A percentile compares a stretch with the other conserved stretches of the same genome.
Evolutionary conservation across 345 rosid species (phyloP).

Genomic region (Eucalyptus grandis): DNA sequence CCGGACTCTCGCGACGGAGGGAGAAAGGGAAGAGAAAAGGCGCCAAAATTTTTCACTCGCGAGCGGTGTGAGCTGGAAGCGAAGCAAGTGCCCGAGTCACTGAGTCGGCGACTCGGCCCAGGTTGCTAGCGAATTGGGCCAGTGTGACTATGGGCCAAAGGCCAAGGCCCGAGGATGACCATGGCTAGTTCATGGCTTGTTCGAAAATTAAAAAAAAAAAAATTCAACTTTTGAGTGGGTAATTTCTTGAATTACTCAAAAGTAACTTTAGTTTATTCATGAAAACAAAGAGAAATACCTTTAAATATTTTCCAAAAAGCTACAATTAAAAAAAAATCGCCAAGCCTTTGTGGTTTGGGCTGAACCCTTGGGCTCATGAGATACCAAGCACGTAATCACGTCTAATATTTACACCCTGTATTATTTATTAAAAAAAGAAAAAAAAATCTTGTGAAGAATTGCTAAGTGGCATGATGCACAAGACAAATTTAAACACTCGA

Average conservation of each 20-base stretch:
- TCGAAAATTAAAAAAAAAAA: neutral
- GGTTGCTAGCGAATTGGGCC: neutral
- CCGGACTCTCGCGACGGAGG: neutral
- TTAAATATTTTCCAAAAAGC: too few relatives aligned
- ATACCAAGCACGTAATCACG: accelerated
- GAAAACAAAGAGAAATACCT: neutral
- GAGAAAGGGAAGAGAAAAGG: neutral
- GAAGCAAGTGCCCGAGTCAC: neutral
- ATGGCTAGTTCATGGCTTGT: neutral
- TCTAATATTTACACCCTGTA: accelerated
- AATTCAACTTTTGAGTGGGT: neutral
- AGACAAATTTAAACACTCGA: too few relatives aligned
- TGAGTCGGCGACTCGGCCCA: neutral
- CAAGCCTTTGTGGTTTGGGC: accelerated
- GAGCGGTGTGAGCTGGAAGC: neutral
- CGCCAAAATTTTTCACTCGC: slow-evolving; percentile 1
- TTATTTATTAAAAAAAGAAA: too few relatives aligned
- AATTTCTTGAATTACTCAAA: neutral
- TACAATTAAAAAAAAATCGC: too few relatives aligned
- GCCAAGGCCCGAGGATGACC: neutral
- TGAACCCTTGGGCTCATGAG: neutral
- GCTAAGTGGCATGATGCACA: too few relatives aligned
- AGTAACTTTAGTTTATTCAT: neutral
- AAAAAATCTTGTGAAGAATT: too few relatives aligned
- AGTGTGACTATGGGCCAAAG: neutral